phyloP scores from a whole-genome alignment of 164 flowering plant genomes.

The Cinnamomum chago region DNA sequence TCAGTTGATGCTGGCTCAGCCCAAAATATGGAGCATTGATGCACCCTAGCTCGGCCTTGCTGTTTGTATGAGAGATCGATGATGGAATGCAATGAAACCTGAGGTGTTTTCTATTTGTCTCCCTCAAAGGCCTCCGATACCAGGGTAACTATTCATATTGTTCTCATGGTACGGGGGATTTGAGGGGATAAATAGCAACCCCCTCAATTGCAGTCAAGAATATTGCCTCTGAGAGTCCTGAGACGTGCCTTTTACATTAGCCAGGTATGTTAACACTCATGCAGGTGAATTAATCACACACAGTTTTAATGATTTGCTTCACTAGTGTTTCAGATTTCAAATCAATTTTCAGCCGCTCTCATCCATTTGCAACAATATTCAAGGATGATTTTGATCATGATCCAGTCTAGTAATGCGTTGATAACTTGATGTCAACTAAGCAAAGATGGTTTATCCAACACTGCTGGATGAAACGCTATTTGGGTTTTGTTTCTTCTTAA shows the following conservation, averaged over 20 bases:
- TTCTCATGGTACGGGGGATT: not conserved
- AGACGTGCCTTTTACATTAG: not conserved
- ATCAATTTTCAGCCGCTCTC: too few relatives aligned
- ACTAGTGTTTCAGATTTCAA: too few relatives aligned
- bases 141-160: not conserved
- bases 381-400: too few relatives aligned
- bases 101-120: slow-evolving; percentile 4
- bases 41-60: not conserved
- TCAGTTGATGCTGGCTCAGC: not conserved
- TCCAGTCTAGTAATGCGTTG: too few relatives aligned
- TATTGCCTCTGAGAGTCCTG: not conserved
- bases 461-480: too few relatives aligned
- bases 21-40: not conserved
- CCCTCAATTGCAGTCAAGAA: not conserved
- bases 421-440: too few relatives aligned
- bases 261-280: not conserved
- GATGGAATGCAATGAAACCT: not conserved
- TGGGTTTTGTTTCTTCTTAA: too few relatives aligned
- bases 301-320: not conserved
- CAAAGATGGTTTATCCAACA: too few relatives aligned
- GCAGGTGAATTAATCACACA: not conserved
- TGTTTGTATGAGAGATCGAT: not conserved
- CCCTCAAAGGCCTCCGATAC: slow-evolving; percentile 6
- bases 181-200: not conserved
- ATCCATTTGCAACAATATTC: too few relatives aligned